phyloP scores from a whole-genome alignment of 1,284 basidiomycete genomes.

The Porphyrellus sp. region DNA sequence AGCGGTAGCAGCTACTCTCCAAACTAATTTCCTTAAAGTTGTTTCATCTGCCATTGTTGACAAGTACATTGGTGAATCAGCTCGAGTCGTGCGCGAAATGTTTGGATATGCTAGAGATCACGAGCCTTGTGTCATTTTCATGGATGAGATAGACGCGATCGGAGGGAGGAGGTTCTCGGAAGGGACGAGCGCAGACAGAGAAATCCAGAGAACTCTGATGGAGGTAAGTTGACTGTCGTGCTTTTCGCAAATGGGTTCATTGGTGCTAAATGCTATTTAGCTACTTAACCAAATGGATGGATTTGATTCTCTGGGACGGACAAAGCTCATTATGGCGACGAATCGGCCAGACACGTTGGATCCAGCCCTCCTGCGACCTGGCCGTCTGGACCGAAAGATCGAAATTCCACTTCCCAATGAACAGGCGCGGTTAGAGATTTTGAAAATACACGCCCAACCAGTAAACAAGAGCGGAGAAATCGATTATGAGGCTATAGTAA shows the following conservation, averaged over 20 bases:
- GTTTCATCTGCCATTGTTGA: slow-evolving; percentile 99
- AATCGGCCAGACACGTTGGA: slow-evolving; percentile 97
- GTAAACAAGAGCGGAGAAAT: slow-evolving; percentile 96
- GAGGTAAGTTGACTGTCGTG: slow-evolving; percentile 58
- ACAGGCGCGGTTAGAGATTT: slow-evolving; percentile 90
- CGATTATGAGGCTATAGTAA: slow-evolving; percentile 96
- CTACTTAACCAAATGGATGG: slow-evolving; percentile 99
- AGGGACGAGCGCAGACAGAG: slow-evolving; percentile 96
- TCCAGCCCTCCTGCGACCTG: slow-evolving; percentile 93
- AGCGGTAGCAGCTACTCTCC: slow-evolving; percentile 93
- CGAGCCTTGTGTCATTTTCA: slow-evolving; percentile 99
- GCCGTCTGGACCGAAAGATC: slow-evolving; percentile 96
- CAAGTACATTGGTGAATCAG: slow-evolving; percentile 99
- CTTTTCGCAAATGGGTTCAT: neutral
- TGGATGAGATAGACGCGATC: slow-evolving; percentile 99
- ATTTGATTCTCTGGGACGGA: slow-evolving; percentile 93
- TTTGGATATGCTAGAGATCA: slow-evolving; percentile 97
- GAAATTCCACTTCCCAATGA: slow-evolving; percentile 98
- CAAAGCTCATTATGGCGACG: slow-evolving; percentile 98
- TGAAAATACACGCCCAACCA: slow-evolving; percentile 95
- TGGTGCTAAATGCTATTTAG: slow-evolving; percentile 39
- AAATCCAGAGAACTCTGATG: slow-evolving; percentile 99
- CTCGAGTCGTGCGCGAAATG: slow-evolving; percentile 95
- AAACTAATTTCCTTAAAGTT: slow-evolving; percentile 98
- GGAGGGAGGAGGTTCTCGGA: slow-evolving; percentile 96